Evolutionary conservation across 2,329 filamentous ascomycete genomes (phyloP).

Genomic region (Botryotinia calthae): DNA sequence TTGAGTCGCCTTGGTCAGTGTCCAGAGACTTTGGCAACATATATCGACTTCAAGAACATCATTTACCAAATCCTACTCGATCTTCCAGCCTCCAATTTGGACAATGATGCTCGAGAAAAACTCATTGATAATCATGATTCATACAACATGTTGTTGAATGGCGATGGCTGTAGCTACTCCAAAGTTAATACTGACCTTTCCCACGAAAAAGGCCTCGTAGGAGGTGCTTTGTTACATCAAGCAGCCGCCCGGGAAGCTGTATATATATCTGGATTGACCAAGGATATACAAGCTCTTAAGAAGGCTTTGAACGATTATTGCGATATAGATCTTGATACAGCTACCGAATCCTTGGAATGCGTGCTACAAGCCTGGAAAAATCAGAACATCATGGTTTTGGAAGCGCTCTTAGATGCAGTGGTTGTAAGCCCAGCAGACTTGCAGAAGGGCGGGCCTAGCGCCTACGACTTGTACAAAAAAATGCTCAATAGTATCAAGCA

Average conservation of each 20-base stretch:
- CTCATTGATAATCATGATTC: not conserved
- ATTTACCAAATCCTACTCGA: slow-evolving; percentile 25
- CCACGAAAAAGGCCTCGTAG: not conserved
- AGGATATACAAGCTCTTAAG: slow-evolving; percentile 18
- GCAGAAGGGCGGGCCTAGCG: not conserved
- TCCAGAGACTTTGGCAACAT: slow-evolving; percentile 35
- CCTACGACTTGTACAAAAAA: not conserved
- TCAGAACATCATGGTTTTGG: not conserved
- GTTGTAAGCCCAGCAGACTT: not conserved
- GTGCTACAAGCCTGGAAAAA: slow-evolving; percentile 23
- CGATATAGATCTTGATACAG: slow-evolving; percentile 20
- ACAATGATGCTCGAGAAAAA: not conserved
- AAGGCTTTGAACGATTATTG: slow-evolving; percentile 4
- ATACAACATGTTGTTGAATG: not conserved
- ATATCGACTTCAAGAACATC: slow-evolving; percentile 38
- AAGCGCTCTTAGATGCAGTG: not conserved
- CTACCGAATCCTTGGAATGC: slow-evolving; percentile 21
- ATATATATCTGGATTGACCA: slow-evolving; percentile 20
- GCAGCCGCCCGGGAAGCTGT: slow-evolving; percentile 22
- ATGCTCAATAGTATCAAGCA: slow-evolving; percentile 8
- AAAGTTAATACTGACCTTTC: slow-evolving; percentile 1
- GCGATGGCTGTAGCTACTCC: not conserved
- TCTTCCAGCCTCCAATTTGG: not conserved
- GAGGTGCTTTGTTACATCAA: slow-evolving; percentile 16
- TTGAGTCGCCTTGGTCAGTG: not conserved